A percentile compares a stretch with the other conserved stretches of the same genome.
These are phyloP conservation scores for Globisporangium camurandrum DNA, from an alignment of 352 stramenopile species.

Conservation along the genomic window DNA sequence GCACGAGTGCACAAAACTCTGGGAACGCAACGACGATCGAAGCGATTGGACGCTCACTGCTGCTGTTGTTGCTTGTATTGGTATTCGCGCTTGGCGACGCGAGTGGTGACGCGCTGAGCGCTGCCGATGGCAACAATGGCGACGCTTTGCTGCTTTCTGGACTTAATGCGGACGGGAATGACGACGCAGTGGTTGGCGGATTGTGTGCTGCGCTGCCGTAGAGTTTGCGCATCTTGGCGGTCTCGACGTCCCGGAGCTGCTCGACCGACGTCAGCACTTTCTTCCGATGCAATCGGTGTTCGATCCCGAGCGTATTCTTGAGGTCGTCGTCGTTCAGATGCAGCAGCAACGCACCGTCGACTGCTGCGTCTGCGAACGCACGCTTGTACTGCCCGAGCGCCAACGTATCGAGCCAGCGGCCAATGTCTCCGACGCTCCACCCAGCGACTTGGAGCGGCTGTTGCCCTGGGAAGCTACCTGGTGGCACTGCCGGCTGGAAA, in stretches of 20 bases:
- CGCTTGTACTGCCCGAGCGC: slow-evolving; percentile 85
- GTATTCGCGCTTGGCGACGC: slow-evolving; percentile 1
- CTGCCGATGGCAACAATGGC: neutral
- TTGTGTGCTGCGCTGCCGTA: slow-evolving; percentile 22
- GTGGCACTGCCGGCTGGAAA: slow-evolving; percentile 46
- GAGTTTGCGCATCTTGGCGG: slow-evolving; percentile 34
- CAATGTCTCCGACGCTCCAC: slow-evolving; percentile 87
- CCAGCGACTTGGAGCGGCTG: slow-evolving; percentile 55
- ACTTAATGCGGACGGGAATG: slow-evolving; percentile 1
- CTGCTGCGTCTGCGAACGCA: slow-evolving; percentile 80
- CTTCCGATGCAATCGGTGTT: slow-evolving; percentile 93
- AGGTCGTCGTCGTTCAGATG: slow-evolving; percentile 90
- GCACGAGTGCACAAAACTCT: slow-evolving; percentile 77
- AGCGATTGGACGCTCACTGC: too few species aligned
- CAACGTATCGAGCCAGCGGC: slow-evolving; percentile 87
- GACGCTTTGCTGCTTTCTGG: neutral
- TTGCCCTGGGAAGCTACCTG: slow-evolving; percentile 50
- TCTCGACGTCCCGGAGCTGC: slow-evolving; percentile 52
- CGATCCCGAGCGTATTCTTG: slow-evolving; percentile 91
- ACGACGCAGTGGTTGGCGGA: too few species aligned
- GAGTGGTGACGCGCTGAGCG: neutral
- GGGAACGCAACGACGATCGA: slow-evolving; percentile 59
- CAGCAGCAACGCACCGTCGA: slow-evolving; percentile 87
- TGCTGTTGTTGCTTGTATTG: slow-evolving; percentile 18
- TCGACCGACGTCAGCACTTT: slow-evolving; percentile 91